These are phyloP conservation scores for Pyrus communis DNA, from an alignment of 306 rosid genomes.

Conservation along the genomic window DNA sequence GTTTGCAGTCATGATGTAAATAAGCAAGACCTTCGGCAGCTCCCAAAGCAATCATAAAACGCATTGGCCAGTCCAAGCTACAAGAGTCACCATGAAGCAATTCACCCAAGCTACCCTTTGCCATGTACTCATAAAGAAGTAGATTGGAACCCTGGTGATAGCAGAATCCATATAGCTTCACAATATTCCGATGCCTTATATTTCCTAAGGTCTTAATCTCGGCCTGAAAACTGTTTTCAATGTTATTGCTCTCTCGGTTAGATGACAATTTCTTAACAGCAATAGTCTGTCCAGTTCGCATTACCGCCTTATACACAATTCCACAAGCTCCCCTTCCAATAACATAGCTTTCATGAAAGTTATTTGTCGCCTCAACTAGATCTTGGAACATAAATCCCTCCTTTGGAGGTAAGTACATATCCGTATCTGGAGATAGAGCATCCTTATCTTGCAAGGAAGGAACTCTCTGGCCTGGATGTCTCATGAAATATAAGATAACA, in stretches of 20 bases:
- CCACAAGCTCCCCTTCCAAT: slow-evolving; percentile 94
- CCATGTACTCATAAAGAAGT: slow-evolving; percentile 90
- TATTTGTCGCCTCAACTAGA: slow-evolving; percentile 76
- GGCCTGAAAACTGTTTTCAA: slow-evolving; percentile 80
- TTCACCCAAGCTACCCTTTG: slow-evolving; percentile 92
- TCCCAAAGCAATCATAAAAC: slow-evolving; percentile 85
- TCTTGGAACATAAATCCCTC: slow-evolving; percentile 78
- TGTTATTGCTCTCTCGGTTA: slow-evolving; percentile 74
- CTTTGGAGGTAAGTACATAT: slow-evolving; percentile 76
- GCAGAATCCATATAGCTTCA: slow-evolving; percentile 79
- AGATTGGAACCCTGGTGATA: slow-evolving; percentile 87
- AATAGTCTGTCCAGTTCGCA: slow-evolving; percentile 61
- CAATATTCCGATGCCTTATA: slow-evolving; percentile 89
- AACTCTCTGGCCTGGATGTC: slow-evolving; percentile 37
- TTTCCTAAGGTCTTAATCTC: slow-evolving; percentile 88
- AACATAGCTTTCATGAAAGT: slow-evolving; percentile 67
- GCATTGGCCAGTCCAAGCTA: slow-evolving; percentile 74
- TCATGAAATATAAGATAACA: slow-evolving; percentile 63
- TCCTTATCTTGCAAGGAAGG: slow-evolving; percentile 42
- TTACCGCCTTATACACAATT: slow-evolving; percentile 76
- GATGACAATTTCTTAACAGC: slow-evolving; percentile 90
- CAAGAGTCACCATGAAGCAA: slow-evolving; percentile 56
- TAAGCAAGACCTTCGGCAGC: slow-evolving; percentile 98
- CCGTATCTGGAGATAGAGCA: slow-evolving; percentile 51
- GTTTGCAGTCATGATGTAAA: slow-evolving; percentile 97